Evolutionary conservation across 495 filamentous ascomycete species (phyloP).

Genomic region (Aspergillus hancockii): DNA sequence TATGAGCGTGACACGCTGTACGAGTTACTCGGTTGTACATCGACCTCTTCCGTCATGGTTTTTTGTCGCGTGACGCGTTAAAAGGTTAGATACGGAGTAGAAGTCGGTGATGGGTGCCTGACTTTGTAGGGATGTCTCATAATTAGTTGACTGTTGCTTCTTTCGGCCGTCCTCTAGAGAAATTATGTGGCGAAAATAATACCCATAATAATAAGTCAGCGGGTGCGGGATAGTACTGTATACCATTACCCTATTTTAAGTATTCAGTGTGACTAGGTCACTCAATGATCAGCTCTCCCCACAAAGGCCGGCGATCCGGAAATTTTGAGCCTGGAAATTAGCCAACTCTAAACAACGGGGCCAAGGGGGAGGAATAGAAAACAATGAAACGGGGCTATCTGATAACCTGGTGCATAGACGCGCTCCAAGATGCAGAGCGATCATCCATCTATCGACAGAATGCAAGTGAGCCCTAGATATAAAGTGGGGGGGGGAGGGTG

Average conservation of each 20-base stretch:
- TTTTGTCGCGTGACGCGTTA: conserved; percentile 14
- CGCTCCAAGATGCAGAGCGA: conserved; percentile 3
- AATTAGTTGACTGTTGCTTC: conserved; percentile 7
- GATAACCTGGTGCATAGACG: conserved; percentile 6
- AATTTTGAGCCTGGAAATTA: conserved; percentile 3
- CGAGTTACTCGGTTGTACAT: conserved; percentile 17
- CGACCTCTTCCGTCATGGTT: conserved; percentile 12
- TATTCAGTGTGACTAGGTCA: neutral
- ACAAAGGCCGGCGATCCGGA: conserved; percentile 14
- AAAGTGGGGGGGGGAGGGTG: neutral
- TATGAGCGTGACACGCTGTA: conserved; percentile 19
- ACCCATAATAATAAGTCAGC: neutral
- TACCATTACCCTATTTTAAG: conserved; percentile 2
- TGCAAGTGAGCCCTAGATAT: neutral
- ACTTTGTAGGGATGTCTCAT: conserved; percentile 14
- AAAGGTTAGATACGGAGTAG: conserved; percentile 11
- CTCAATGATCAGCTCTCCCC: neutral
- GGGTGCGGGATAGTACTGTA: neutral
- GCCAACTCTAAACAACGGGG: conserved; percentile 1
- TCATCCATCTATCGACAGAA: neutral
- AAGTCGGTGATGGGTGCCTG: conserved; percentile 10
- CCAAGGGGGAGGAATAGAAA: neutral
- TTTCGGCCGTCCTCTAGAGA: neutral
- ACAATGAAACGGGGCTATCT: conserved; percentile 2
- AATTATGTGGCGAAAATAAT: conserved; percentile 1